Evolutionary conservation across 371 early-diverging fungal species (phyloP), one percentile per base, ranked within the genome.

Genomic region (Chytridiales sp.): DNA sequence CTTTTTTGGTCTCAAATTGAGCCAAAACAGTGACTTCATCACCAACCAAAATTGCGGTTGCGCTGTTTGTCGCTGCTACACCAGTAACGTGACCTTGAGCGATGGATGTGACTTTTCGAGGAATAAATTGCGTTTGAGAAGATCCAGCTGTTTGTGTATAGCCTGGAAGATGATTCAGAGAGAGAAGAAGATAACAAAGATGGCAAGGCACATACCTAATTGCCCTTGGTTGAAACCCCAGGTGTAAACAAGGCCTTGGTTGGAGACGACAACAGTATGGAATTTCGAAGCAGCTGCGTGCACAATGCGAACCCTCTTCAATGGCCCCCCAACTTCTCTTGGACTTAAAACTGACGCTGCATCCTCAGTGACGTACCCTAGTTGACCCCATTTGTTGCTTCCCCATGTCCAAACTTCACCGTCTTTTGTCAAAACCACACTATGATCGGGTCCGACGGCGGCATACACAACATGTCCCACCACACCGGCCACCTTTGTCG

Each of bases 191-290:
- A n/a, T n/a, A n/a, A 27, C 13, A 13, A 57, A 30, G n/a, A n/a
- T n/a, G n/a, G n/a, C n/a, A n/a, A n/a, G n/a, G n/a, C 44, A 34
- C 59, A 35, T n/a, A 56, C 87, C 89, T n/a, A 91, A 68, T 59
- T 91, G 92, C 0, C 92, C 92, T 49, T 79, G 75, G 61, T 88
- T 87, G 34, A 75, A 64, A 0, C 92, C 92, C 79, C 88, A 91
- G 0, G 88, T 87, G 55, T 78, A 89, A 0, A 91, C 44, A 21
- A 84, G 78, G 3, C 75, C 78, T 0, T 66, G 68, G 4, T 65
- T 47, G 2, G 87, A 82, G 55, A 82, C 79, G 0, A 84, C 84
- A 13, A 76, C 87, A 0, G 90, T 78, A 60, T 91, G 92, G 52
- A 82, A 76, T 46, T 76, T 77, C 0, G 89, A 85, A 1, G 88